Evolutionary conservation across 2,329 filamentous ascomycete genomes (phyloP), one percentile per base, ranked within the genome.

Genomic region (Lachnellula occidentalis): DNA sequence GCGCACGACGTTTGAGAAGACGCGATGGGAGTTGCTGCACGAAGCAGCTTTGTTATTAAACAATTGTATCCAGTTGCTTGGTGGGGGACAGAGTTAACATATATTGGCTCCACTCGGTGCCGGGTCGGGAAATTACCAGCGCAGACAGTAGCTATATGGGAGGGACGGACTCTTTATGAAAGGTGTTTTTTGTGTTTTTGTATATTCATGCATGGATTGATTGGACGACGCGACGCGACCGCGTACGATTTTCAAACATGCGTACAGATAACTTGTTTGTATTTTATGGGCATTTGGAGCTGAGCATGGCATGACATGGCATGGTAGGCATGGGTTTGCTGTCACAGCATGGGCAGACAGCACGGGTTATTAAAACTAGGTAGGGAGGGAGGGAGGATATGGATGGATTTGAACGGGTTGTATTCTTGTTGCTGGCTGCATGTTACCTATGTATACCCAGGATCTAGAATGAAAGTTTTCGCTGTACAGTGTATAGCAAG

Each of bases 11-110:
- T 96, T 97, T 69, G 78, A 80, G 61, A 85, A 86, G 64, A 91
- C 91, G 34, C 80, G 91, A 48, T 97, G 92, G 92, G 92, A 97
- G 74, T 74, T 97, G 52, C 75, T 97, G 59, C 86, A 94, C 54
- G 94, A 97, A 71, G 92, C 90, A 36, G 87, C 88, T 34, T 86
- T 82, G 21, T 74, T 96, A 57, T 71, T 97, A 66, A 84, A 79
- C 53, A 94, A 91, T 68, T 96, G 92, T 69, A 88, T 95, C 60
- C 77, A 82, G 58, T 67, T 77, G 51, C 57, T 69, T 36, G 56
- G 63, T n/a, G 43, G 27, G 8, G 9, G 4, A n/a, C 43, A 45
- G 21, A 17, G 43, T 22, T 51, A 56, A 4, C 54, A 54, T 56
- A 27, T 34, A 47, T 24, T 59, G 34, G 58, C n/a, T 11, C 8